phyloP scores from a whole-genome alignment of 352 stramenopile species.

The Globisporangium carolinianum region DNA sequence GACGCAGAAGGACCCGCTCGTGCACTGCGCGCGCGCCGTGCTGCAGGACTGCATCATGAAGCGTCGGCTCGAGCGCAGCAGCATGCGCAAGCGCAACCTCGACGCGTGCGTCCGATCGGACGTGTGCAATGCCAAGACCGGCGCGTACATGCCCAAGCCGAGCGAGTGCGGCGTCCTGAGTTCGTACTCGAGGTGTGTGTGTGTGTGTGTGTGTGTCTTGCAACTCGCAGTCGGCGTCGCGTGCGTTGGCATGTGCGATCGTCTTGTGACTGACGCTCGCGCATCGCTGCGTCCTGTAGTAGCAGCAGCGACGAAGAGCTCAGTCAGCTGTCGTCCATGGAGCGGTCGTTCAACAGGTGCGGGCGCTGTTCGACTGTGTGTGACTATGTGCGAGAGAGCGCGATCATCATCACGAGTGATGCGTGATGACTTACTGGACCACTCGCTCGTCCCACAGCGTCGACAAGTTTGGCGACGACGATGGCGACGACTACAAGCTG shows the following conservation, averaged over 20 bases:
- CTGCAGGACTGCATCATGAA: slow-evolving; percentile 68
- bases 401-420: too few species aligned
- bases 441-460: slow-evolving; percentile 8
- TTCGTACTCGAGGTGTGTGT: slow-evolving; percentile 39
- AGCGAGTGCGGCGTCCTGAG: slow-evolving; percentile 34
- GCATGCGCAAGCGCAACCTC: slow-evolving; percentile 57
- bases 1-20: slow-evolving; percentile 43
- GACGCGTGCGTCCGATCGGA: slow-evolving; percentile 39
- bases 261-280: too few species aligned
- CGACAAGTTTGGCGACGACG: slow-evolving; percentile 34
- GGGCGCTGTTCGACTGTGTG: slow-evolving; percentile 1
- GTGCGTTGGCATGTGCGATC: too few species aligned
- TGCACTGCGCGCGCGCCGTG: slow-evolving; percentile 54
- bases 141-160: slow-evolving; percentile 29
- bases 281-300: too few species aligned
- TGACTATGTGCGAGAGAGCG: neutral
- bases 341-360: slow-evolving; percentile 54
- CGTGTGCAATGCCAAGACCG: slow-evolving; percentile 25
- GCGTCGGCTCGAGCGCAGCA: slow-evolving; percentile 44
- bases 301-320: slow-evolving; percentile 81
- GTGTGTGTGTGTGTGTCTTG: neutral
- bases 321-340: slow-evolving; percentile 58
- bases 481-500: slow-evolving; percentile 37
- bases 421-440: too few species aligned
- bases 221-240: too few species aligned